Evolutionary conservation across 306 rosid species (phyloP).

Genomic region (Corylus heterophylla): DNA sequence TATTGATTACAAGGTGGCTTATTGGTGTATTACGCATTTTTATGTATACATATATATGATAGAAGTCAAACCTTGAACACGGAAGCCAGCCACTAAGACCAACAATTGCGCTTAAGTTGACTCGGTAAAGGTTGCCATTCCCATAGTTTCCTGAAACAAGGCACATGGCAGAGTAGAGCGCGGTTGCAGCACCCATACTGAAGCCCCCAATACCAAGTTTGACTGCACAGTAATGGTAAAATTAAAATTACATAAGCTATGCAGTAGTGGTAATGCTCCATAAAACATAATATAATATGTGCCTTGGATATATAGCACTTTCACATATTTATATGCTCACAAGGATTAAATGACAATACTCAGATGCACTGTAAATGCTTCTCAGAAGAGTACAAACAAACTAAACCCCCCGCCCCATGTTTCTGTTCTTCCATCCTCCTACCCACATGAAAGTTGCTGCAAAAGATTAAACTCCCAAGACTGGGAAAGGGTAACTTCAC

Average conservation of each 20-base stretch:
- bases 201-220: slow-evolving; percentile 93
- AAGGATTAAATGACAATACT: background rate
- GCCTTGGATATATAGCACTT: slow-evolving; percentile 10
- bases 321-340: background rate
- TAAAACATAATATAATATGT: background rate
- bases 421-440: background rate
- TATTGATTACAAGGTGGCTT: slow-evolving; percentile 15
- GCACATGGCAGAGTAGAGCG: slow-evolving; percentile 88
- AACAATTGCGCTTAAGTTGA: slow-evolving; percentile 72
- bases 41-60: slow-evolving; percentile 17
- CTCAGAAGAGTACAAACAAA: background rate
- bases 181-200: slow-evolving; percentile 97
- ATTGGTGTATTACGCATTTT: slow-evolving; percentile 15
- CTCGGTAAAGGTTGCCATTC: slow-evolving; percentile 76
- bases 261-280: background rate
- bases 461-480: background rate
- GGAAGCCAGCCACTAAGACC: slow-evolving; percentile 98
- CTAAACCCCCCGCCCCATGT: background rate
- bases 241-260: slow-evolving; percentile 7
- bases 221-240: slow-evolving; percentile 47
- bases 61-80: slow-evolving; percentile 80
- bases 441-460: background rate
- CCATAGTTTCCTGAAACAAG: slow-evolving; percentile 67
- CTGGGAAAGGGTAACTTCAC: background rate
- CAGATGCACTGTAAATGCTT: background rate